Evolutionary conservation across 768 basidiomycete species (phyloP), one percentile per base, ranked within the genome.

Genomic region (Mycena pura): DNA sequence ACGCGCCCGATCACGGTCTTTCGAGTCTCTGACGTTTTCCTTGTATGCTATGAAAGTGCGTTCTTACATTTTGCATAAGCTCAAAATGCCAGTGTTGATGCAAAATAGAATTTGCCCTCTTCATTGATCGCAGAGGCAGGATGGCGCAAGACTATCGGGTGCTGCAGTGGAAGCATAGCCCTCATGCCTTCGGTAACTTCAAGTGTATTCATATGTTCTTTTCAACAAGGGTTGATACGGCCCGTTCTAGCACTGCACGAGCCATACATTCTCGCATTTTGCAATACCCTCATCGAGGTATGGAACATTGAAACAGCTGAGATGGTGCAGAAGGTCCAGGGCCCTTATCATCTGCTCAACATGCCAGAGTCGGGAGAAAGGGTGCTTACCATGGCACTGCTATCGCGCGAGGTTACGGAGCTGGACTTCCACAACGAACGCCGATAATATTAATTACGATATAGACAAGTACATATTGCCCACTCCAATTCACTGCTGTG

Each of bases 1-100:
- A 75, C 86, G 31, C 77, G 82, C 49, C 91, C 92, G 10, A 84
- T 93, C 65, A 86, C 90, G 4, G 91, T 92, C 44, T 91, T 89
- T 70, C 82, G 90, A 46, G 84, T 91, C 29, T 88, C 88, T 57
- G 86, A 85, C 49, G 87, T 91, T 66, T 91, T 93, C 72, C 70
- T 93, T 36, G 71, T 92, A 24, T 93, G 92, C 70, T 93, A 92
- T 72, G 89, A 91, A 67, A 87, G 91, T 91, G 56, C 69, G 84
- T 63, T 14, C 13, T 14, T 14, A 29, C 2, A 25, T 63, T 39
- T 43, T 3, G 13, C 10, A 31, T 48, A 25, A 4, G 8, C 19
- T n/a, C 10, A 17, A 13, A 22, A 41, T 32, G 1, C 0, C 39
- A 19, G 14, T 39, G 31, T 31, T 27, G 24, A 3, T 55, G 24